Evolutionary conservation across 257 asterid genomes (phyloP), one percentile per base, ranked within the genome.

Genomic region (Ocimum tenuiflorum): DNA sequence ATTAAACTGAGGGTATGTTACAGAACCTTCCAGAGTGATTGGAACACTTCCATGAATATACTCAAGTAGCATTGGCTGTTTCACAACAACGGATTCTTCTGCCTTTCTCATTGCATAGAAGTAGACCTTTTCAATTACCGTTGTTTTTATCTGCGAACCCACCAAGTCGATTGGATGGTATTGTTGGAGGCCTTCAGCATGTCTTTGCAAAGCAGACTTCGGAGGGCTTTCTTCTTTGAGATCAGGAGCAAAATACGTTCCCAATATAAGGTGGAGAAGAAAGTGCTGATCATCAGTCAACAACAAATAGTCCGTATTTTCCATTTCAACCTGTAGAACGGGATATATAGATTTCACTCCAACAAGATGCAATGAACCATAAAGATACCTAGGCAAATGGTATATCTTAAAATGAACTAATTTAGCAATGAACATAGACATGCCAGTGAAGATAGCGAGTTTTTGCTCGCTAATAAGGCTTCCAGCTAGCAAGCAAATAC

Each of bases 241-340:
- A 76, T 85, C 71, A 15, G 96, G 94, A 64, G 69, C 96, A 66
- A 88, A 83, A 59, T 82, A 88, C 72, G 79, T 39, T 15, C 96
- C 96, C 71, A 76, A 69, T 65, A 83, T 78, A 59, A 82, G 65
- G 76, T 71, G 65, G 51, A 88, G 78, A 63, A 88, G 81, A 73
- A 82, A 84, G 75, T 75, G 59, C 79, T 89, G 88, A 80, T 86
- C 86, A 17, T 73, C 86, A 23, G 90, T 82, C 31, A 84, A 75
- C 15, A 38, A 52, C 31, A 12, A 59, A 24, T 77, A 46, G 13
- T 60, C 69, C n/a, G 22, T 48, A 19, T 57, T 72, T 56, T 81
- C 88, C 87, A 81, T 80, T 68, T 67, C 27, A 42, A 62, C 75
- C 78, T 51, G 72, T 41, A 49, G 47, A 51, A 24, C 38, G 9